Evolutionary conservation across 495 filamentous ascomycete genomes (phyloP).

Genomic region (Aspergillus ostianus): DNA sequence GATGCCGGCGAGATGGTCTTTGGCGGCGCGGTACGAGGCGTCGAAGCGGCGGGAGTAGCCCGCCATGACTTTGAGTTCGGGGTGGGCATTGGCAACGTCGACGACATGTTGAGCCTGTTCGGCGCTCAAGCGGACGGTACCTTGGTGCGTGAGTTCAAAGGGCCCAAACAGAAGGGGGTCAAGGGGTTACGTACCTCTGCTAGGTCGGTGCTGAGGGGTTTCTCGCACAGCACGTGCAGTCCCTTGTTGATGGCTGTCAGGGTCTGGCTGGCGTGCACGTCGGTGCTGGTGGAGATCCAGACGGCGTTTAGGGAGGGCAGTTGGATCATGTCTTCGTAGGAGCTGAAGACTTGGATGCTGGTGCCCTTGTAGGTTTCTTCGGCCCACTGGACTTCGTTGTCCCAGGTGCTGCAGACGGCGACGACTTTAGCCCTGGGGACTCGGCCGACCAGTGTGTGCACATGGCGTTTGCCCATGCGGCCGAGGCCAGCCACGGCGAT

Average conservation of each 20-base stretch:
- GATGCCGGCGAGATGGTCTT: conserved; percentile 18
- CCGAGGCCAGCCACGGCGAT: conserved; percentile 50
- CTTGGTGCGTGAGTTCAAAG: not conserved
- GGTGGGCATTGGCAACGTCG: conserved; percentile 36
- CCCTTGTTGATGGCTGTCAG: conserved; percentile 19
- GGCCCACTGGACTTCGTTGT: conserved; percentile 44
- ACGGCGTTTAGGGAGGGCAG: conserved; percentile 49
- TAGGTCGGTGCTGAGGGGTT: conserved; percentile 43
- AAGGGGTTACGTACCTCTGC: conserved; percentile 37
- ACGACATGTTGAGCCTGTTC: conserved; percentile 46
- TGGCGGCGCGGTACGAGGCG: conserved; percentile 11
- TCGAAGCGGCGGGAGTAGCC: conserved; percentile 56
- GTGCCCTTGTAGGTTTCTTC: conserved; percentile 29
- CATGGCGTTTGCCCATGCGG: conserved; percentile 53
- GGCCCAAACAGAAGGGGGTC: not conserved
- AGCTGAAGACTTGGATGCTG: conserved; percentile 36
- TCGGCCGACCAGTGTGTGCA: conserved; percentile 40
- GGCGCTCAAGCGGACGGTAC: not conserved
- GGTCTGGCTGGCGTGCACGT: conserved; percentile 25
- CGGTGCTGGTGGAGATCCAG: conserved; percentile 45
- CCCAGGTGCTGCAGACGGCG: conserved; percentile 42
- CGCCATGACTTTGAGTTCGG: conserved; percentile 53
- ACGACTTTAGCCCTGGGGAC: conserved; percentile 49
- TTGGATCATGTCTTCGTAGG: conserved; percentile 50
- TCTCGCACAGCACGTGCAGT: conserved; percentile 54